These are phyloP conservation scores for Sporothrix curviconia DNA, from an alignment of 2,329 filamentous ascomycete genomes.

Conservation along the genomic window DNA sequence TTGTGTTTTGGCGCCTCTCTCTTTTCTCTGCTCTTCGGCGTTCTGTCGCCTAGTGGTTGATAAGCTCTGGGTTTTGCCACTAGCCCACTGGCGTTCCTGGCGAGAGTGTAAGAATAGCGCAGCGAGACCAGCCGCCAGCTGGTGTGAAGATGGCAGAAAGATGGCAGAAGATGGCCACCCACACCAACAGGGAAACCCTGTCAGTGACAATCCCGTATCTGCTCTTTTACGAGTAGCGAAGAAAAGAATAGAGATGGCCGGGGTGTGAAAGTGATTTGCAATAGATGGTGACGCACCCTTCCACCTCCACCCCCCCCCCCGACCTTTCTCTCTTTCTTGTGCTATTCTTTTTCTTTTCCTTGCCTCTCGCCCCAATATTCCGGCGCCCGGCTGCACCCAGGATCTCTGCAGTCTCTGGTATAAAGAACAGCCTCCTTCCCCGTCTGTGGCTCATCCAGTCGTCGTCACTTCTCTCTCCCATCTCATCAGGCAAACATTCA, in stretches of 20 bases:
- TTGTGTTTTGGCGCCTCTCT: not conserved
- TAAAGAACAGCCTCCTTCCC: not conserved
- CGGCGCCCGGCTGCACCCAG: no score
- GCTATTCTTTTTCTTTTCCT: not conserved
- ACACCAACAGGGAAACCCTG: no score
- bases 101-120: not conserved
- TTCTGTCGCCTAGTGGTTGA: not conserved
- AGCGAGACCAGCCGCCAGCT: not conserved
- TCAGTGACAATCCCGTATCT: not conserved
- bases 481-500: not conserved
- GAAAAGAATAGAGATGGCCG: not conserved
- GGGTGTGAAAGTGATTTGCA: not conserved
- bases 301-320: not conserved
- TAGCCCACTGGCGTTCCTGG: no score
- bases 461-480: not conserved
- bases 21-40: not conserved
- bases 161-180: no score
- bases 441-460: not conserved
- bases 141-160: no score
- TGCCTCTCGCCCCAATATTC: not conserved
- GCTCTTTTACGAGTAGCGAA: not conserved
- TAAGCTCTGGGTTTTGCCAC: slow-evolving; percentile 8
- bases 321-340: not conserved
- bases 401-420: no score
- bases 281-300: no score